phyloP scores from a whole-genome alignment of 2,329 filamentous ascomycete species.

The Diplocarpon rosae region DNA sequence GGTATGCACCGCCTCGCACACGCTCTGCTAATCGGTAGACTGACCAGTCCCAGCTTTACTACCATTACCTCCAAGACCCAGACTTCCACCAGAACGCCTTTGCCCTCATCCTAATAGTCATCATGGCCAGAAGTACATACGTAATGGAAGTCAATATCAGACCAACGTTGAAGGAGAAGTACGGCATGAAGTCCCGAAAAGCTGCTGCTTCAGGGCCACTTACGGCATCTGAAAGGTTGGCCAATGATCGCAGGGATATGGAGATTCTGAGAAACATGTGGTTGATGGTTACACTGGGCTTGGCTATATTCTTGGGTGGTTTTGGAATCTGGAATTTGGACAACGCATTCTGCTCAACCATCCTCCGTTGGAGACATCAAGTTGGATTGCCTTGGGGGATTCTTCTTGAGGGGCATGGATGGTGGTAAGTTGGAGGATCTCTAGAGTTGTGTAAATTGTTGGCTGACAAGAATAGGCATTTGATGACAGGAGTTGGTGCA shows the following conservation, averaged over 20 bases:
- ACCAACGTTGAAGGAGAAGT: constrained; percentile 34
- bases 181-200: constrained; percentile 27
- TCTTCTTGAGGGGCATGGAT: constrained; percentile 60
- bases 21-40: constrained; percentile 47
- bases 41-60: constrained; percentile 39
- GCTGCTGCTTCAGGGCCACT: constrained; percentile 1
- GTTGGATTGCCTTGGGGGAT: constrained; percentile 63
- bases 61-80: constrained; percentile 64
- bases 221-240: constrained; percentile 22
- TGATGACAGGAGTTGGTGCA: constrained; percentile 61
- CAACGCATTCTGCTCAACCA: constrained; percentile 44
- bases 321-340: constrained; percentile 60
- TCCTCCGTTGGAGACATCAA: constrained; percentile 41
- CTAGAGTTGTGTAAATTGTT: not conserved
- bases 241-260: constrained; percentile 47
- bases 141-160: constrained; percentile 58
- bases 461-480: constrained; percentile 35
- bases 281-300: constrained; percentile 46
- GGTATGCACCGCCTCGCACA: constrained; percentile 44
- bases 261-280: constrained; percentile 56
- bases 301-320: constrained; percentile 49
- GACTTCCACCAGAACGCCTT: constrained; percentile 65
- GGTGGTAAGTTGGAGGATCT: constrained; percentile 43
- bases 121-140: constrained; percentile 48
- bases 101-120: constrained; percentile 47